These are phyloP conservation scores for Blastocystis sp. DNA, from an alignment of 352 stramenopile genomes.

Conservation along the genomic window DNA sequence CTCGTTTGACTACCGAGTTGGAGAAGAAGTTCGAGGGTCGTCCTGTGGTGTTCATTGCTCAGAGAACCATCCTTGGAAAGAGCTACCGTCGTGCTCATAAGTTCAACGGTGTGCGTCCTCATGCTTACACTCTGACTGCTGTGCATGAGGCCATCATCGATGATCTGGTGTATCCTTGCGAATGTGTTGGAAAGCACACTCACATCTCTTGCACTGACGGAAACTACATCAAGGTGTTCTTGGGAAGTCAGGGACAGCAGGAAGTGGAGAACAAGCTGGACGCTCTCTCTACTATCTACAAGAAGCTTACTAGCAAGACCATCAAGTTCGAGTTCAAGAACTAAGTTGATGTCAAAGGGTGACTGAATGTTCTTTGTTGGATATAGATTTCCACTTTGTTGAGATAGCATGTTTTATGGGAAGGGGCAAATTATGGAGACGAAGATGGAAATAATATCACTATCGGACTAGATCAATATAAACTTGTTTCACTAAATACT, in stretches of 20 bases:
- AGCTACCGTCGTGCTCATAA: constrained; percentile 86
- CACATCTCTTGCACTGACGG: constrained; percentile 89
- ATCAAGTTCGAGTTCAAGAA: constrained; percentile 92
- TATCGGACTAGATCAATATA: no score
- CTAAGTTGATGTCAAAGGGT: constrained; percentile 66
- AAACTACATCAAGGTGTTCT: constrained; percentile 93
- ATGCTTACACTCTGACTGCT: constrained; percentile 89
- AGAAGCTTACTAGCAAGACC: constrained; percentile 99
- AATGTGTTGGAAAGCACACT: constrained; percentile 98
- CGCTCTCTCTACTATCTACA: constrained; percentile 95
- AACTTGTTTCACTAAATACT: no score
- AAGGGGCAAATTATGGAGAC: no score
- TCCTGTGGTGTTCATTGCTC: constrained; percentile 95
- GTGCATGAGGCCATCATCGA: constrained; percentile 98
- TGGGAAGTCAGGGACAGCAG: constrained; percentile 94
- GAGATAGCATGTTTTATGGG: no score
- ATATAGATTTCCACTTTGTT: no score
- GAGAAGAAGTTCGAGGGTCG: constrained; percentile 99
- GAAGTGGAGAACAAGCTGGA: constrained; percentile 98
- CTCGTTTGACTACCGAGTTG: constrained; percentile 89
- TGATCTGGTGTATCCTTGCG: constrained; percentile 93
- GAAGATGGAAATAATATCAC: no score
- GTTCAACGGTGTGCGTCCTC: constrained; percentile 84
- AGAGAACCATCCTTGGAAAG: constrained; percentile 97
- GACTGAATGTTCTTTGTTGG: neutral